Percentiles rank a stretch among this genome's conserved stretches.
These are phyloP conservation scores for Globisporangium middletonii DNA, from an alignment of 352 stramenopile genomes.

Conservation along the genomic window DNA sequence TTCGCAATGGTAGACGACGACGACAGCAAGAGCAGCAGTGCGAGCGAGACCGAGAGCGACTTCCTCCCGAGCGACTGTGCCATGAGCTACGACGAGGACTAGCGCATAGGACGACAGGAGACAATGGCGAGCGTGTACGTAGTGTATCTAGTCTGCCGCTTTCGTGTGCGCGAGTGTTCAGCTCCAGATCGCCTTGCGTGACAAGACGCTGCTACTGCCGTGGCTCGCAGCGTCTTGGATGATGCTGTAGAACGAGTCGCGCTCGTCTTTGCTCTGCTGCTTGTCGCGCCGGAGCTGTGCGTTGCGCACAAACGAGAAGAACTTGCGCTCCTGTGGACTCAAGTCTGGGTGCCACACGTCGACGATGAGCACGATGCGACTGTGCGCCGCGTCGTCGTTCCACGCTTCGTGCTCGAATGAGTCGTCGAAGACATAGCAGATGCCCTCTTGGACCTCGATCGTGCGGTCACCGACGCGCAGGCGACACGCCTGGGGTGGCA, in stretches of 20 bases:
- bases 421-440: conserved; percentile 97
- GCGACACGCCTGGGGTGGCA: conserved; percentile 47
- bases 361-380: conserved; percentile 90
- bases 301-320: conserved; percentile 80
- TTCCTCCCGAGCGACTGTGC: conserved; percentile 1
- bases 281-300: conserved; percentile 58
- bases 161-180: neutral
- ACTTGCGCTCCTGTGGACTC: conserved; percentile 78
- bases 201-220: neutral
- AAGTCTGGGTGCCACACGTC: conserved; percentile 96
- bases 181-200: conserved; percentile 4
- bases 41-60: conserved; percentile 7
- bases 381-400: conserved; percentile 86
- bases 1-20: neutral
- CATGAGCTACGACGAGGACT: neutral
- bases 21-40: neutral
- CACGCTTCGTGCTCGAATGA: conserved; percentile 98
- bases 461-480: conserved; percentile 71
- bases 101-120: too few species aligned
- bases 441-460: conserved; percentile 74
- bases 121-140: too few species aligned
- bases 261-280: conserved; percentile 23
- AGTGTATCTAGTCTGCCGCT: neutral
- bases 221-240: conserved; percentile 43
- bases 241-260: conserved; percentile 73